Evolutionary conservation across 495 filamentous ascomycete species (phyloP).

Genomic region (Polyplosphaeria fusca): DNA sequence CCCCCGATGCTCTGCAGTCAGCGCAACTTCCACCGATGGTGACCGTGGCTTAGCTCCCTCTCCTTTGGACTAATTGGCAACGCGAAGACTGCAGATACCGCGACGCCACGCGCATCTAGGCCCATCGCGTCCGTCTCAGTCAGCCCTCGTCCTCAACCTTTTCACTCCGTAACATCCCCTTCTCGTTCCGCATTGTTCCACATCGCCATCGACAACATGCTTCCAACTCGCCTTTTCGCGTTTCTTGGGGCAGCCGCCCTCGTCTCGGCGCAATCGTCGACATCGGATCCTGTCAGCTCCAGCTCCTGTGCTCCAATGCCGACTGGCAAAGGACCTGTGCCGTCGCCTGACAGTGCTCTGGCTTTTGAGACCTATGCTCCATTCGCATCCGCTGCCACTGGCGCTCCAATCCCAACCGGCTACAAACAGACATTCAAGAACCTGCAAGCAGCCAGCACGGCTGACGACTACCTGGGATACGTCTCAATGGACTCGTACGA

Average conservation of each 20-base stretch:
- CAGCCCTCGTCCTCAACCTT: too few relatives aligned
- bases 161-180: background rate
- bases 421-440: slow-evolving; percentile 9
- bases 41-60: too few relatives aligned
- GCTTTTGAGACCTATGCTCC: background rate
- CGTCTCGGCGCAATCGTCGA: too few relatives aligned
- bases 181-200: background rate
- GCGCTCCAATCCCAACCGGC: slow-evolving; percentile 6
- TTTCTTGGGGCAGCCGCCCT: too few relatives aligned
- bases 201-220: too few relatives aligned
- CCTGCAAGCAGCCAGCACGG: slow-evolving; percentile 7
- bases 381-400: background rate
- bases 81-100: too few relatives aligned
- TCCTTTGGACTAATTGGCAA: too few relatives aligned
- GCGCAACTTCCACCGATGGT: too few relatives aligned
- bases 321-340: slow-evolving; percentile 8
- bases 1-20: too few relatives aligned
- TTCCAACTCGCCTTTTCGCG: too few relatives aligned
- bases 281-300: background rate
- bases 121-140: too few relatives aligned
- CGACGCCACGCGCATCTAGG: too few relatives aligned
- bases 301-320: background rate
- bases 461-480: slow-evolving; percentile 5
- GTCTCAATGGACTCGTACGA: slow-evolving; percentile 9
- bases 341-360: background rate